Conservation (phyloP, 768 basidiomycete species). For the Phaffia tasmanica region DNA sequence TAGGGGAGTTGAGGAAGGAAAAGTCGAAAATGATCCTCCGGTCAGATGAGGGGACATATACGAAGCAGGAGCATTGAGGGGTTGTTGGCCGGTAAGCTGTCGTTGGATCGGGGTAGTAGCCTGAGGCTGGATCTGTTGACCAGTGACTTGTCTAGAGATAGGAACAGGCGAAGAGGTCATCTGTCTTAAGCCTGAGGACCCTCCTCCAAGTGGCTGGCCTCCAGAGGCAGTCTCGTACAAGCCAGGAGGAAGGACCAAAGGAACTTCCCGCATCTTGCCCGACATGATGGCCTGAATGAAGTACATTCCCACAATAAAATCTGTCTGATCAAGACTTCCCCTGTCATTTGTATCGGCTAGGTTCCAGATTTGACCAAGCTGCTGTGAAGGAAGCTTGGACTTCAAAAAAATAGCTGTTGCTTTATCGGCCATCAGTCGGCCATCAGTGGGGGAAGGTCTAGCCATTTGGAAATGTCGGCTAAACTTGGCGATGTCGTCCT, state of each 20-base stretch:
- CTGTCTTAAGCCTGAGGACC: constrained; percentile 15
- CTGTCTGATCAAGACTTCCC: constrained; percentile 72
- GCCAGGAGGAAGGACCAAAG: constrained; percentile 63
- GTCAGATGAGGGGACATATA: constrained; percentile 20
- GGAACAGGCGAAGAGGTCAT: constrained; percentile 15
- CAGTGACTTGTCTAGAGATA: constrained; percentile 21
- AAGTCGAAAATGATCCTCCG: constrained; percentile 10
- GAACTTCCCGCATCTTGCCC: constrained; percentile 58
- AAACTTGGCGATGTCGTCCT: constrained; percentile 77
- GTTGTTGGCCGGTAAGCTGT: constrained; percentile 8
- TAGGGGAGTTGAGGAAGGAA: constrained; percentile 1
- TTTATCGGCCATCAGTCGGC: constrained; percentile 56
- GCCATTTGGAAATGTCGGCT: constrained; percentile 53
- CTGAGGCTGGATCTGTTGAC: constrained; percentile 9
- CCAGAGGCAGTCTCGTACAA: constrained; percentile 66
- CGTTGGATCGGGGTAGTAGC: constrained; percentile 6
- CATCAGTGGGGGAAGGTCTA: constrained; percentile 58
- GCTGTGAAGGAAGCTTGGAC: constrained; percentile 73
- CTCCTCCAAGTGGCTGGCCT: constrained; percentile 1
- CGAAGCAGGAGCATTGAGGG: constrained; percentile 6
- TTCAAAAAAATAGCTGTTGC: constrained; percentile 83
- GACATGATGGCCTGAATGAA: constrained; percentile 90
- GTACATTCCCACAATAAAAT: constrained; percentile 94
- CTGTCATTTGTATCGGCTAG: constrained; percentile 91
- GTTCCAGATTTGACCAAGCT: constrained; percentile 86